Conservation (phyloP, 495 filamentous ascomycete species). For the Staphylotrichum longicolle region DNA sequence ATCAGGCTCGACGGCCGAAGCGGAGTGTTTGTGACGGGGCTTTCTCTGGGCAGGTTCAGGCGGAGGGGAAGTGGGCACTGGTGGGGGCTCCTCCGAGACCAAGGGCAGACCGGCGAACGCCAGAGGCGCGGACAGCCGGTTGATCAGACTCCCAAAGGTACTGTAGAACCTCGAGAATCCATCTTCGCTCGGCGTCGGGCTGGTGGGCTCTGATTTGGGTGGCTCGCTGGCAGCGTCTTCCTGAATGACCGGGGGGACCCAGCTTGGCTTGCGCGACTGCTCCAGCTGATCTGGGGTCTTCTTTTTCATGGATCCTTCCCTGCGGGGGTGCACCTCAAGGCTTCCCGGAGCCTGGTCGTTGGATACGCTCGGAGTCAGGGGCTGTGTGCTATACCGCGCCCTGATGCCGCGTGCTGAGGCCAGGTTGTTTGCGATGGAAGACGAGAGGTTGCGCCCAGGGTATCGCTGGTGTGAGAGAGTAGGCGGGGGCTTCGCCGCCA, state of each 20-base stretch:
- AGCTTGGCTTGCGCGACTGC: slow-evolving; percentile 43
- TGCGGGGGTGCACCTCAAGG: slow-evolving; percentile 57
- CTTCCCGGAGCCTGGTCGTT: slow-evolving; percentile 73
- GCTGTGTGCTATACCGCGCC: slow-evolving; percentile 61
- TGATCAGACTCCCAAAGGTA: slow-evolving; percentile 80
- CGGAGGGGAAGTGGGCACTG: slow-evolving; percentile 24
- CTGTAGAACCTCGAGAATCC: slow-evolving; percentile 86
- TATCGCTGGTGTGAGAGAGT: slow-evolving; percentile 47
- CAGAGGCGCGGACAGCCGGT: slow-evolving; percentile 77
- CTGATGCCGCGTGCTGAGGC: slow-evolving; percentile 87
- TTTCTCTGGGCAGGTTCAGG: slow-evolving; percentile 38
- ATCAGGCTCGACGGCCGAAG: slow-evolving; percentile 60
- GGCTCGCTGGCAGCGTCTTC: slow-evolving; percentile 28
- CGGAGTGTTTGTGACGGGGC: slow-evolving; percentile 41
- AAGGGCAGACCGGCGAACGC: slow-evolving; percentile 91
- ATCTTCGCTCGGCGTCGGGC: slow-evolving; percentile 56
- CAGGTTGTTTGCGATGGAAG: slow-evolving; percentile 88
- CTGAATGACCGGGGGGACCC: slow-evolving; percentile 40
- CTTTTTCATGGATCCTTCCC: slow-evolving; percentile 41
- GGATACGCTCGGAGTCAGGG: slow-evolving; percentile 65
- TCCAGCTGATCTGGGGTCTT: slow-evolving; percentile 38
- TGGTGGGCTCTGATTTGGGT: slow-evolving; percentile 18
- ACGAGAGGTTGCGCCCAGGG: slow-evolving; percentile 64
- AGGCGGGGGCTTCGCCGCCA: slow-evolving; percentile 43
- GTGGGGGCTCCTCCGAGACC: slow-evolving; percentile 49